Evolutionary conservation across 768 basidiomycete species (phyloP).

Genomic region (Podaxis carcinomalis): DNA sequence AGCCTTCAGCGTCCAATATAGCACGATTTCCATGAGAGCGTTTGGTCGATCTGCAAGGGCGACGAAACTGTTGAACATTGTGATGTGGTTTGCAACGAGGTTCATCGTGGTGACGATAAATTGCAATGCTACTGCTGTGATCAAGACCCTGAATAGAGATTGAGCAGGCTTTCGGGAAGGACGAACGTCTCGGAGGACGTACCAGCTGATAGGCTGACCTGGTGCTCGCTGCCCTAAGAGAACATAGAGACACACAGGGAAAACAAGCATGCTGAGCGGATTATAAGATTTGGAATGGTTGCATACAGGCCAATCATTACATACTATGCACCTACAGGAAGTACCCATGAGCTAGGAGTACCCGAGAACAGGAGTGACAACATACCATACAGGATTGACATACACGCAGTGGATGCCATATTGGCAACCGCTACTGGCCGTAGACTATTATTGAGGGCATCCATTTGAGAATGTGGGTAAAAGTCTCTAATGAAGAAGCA

Average conservation of each 20-base stretch:
- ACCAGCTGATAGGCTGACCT: background rate
- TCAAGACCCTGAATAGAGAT: background rate
- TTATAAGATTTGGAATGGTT: background rate
- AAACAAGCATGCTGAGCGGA: background rate
- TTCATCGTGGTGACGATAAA: background rate
- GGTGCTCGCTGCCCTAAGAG: background rate
- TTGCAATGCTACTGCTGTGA: background rate
- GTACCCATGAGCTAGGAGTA: background rate
- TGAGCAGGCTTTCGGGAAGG: background rate
- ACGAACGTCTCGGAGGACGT: background rate
- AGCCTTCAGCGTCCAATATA: background rate
- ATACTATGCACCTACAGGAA: background rate
- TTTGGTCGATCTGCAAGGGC: background rate
- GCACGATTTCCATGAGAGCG: background rate
- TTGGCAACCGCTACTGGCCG: background rate
- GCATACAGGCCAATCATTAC: background rate
- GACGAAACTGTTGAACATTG: constrained; percentile 1
- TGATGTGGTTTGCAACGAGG: background rate
- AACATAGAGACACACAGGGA: background rate
- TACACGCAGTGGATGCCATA: background rate
- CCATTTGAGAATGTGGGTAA: no score
- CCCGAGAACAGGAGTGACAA: background rate
- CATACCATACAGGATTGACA: background rate
- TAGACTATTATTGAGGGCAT: background rate
- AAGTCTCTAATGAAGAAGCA: no score